A percentile compares a stretch with the other conserved stretches of the same genome.
These are phyloP conservation scores for Barnettozyma sp. DNA, from an alignment of 805 yeast species.

Conservation along the genomic window DNA sequence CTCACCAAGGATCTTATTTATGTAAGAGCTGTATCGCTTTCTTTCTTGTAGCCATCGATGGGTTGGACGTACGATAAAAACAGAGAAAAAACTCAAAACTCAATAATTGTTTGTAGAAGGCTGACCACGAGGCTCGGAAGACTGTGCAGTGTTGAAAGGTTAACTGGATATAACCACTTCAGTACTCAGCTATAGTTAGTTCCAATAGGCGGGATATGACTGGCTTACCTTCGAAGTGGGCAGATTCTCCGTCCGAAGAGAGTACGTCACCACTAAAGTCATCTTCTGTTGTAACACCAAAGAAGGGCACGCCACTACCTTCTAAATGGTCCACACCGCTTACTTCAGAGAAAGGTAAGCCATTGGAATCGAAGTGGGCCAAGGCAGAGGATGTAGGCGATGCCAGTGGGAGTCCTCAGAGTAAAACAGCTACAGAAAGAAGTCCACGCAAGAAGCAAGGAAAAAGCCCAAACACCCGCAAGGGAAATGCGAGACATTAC, in stretches of 20 bases:
- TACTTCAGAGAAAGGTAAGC: slow-evolving; percentile 14
- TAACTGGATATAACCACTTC: no score
- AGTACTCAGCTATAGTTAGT: no score
- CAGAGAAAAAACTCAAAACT: no score
- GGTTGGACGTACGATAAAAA: no score
- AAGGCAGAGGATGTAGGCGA: slow-evolving; percentile 4
- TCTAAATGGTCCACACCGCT: slow-evolving; percentile 21
- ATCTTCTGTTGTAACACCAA: slow-evolving; percentile 9
- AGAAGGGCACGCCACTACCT: slow-evolving; percentile 16
- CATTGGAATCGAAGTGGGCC: slow-evolving; percentile 14
- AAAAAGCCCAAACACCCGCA: not conserved
- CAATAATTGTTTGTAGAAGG: no score
- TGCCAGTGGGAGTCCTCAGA: not conserved
- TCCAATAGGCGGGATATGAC: no score
- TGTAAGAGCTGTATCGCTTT: not conserved
- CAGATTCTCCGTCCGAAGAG: slow-evolving; percentile 9
- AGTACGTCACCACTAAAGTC: not conserved
- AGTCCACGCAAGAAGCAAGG: not conserved
- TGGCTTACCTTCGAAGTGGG: slow-evolving; percentile 20
- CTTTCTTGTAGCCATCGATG: not conserved
- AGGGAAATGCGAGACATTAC: not conserved
- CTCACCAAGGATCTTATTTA: not conserved
- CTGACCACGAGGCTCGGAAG: no score
- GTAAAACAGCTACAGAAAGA: no score
- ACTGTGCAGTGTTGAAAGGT: no score